Conservation (phyloP, 768 basidiomycete genomes). For the Cubamyces sp. region DNA sequence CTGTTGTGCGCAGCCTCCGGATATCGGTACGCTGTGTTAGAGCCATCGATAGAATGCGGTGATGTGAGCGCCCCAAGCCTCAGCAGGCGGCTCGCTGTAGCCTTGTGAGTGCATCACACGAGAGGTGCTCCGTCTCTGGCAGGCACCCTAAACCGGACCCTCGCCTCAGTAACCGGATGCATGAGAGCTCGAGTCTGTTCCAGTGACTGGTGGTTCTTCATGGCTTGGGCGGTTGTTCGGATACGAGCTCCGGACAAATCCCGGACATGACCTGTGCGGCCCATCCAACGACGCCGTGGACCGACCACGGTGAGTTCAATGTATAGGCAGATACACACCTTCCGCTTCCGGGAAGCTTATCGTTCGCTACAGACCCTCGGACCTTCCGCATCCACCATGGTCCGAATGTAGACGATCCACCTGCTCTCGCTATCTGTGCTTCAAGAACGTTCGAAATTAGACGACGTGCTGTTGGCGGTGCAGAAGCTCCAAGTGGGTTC, state of each 20-base stretch:
- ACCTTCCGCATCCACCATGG: slow-evolving; percentile 10
- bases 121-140: not conserved
- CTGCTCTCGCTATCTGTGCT: slow-evolving; percentile 7
- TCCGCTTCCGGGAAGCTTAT: slow-evolving; percentile 13
- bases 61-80: not conserved
- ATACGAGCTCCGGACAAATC: slow-evolving; percentile 10
- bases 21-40: slow-evolving; percentile 8
- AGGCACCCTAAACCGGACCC: slow-evolving; percentile 10
- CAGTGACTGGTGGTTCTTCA: slow-evolving; percentile 9
- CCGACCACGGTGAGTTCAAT: slow-evolving; percentile 17
- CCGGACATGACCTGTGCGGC: slow-evolving; percentile 11
- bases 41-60: not conserved
- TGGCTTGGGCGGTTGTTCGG: slow-evolving; percentile 5
- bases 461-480: slow-evolving; percentile 10
- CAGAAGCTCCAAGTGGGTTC: not conserved
- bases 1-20: slow-evolving; percentile 7
- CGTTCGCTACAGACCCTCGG: slow-evolving; percentile 17
- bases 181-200: not conserved
- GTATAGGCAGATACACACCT: slow-evolving; percentile 14
- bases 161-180: slow-evolving; percentile 2
- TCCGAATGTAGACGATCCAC: slow-evolving; percentile 20
- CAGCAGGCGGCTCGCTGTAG: not conserved
- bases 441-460: slow-evolving; percentile 19
- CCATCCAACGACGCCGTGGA: slow-evolving; percentile 1
- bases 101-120: slow-evolving; percentile 14